Conservation (phyloP, 208 protist species). For the Kentomonas sorsogonicus region DNA sequence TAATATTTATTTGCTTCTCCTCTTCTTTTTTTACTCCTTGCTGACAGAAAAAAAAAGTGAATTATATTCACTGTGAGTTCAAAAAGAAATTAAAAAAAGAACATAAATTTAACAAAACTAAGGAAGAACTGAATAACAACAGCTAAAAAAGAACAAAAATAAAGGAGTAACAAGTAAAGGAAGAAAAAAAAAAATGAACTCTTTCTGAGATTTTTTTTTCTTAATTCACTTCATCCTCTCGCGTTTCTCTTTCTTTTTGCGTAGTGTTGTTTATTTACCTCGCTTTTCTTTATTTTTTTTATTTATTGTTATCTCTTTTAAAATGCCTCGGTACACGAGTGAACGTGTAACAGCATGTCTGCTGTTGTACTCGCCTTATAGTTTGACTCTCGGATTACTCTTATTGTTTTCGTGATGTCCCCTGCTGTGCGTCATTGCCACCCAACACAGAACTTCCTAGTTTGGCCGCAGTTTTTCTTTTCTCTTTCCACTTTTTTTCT, state of each 20-base stretch:
- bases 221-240: background rate
- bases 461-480: background rate
- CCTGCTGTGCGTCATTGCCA: background rate
- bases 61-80: background rate
- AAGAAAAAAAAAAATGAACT: constrained; percentile 1
- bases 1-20: background rate
- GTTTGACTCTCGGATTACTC: background rate
- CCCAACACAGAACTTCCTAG: background rate
- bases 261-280: background rate
- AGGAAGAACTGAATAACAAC: background rate
- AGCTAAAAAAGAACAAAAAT: background rate
- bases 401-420: constrained; percentile 87
- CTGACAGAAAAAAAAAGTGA: background rate
- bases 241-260: background rate
- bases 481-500: background rate
- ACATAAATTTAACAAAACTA: background rate
- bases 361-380: background rate
- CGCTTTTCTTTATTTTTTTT: background rate
- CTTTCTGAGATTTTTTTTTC: constrained; percentile 1
- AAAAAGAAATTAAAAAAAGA: background rate
- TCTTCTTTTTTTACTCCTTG: background rate
- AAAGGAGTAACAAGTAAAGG: background rate
- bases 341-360: background rate
- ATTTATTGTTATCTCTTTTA: background rate
- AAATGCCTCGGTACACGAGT: background rate